A percentile compares a stretch with the other conserved stretches of the same genome.
phyloP scores from a whole-genome alignment of 1,284 basidiomycete species.

The Bjerkandera adusta region DNA sequence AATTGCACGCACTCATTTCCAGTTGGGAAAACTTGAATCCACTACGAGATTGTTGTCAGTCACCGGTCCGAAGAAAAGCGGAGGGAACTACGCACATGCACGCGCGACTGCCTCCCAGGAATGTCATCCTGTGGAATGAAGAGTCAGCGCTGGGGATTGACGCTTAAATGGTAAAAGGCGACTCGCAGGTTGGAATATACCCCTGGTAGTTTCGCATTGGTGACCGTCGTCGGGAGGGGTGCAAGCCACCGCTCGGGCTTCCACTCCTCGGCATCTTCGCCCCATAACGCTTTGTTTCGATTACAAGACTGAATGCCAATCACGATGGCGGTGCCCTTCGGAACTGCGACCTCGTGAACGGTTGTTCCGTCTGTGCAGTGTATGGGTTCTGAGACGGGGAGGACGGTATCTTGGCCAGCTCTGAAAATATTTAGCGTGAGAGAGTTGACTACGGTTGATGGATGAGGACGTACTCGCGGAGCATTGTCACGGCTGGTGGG shows the following conservation, averaged over 20 bases:
- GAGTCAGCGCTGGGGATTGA: neutral
- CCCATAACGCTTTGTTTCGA: constrained; percentile 47
- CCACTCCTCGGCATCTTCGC: constrained; percentile 22
- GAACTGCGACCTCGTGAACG: constrained; percentile 38
- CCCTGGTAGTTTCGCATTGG: constrained; percentile 17
- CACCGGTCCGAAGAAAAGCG: too few relatives aligned
- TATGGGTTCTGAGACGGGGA: constrained; percentile 48
- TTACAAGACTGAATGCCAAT: constrained; percentile 44
- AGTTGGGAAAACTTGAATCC: constrained; percentile 35
- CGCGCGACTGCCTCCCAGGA: constrained; percentile 14
- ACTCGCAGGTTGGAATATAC: constrained; percentile 16
- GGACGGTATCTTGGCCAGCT: constrained; percentile 43
- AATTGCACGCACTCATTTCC: constrained; percentile 29
- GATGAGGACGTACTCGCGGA: constrained; percentile 10
- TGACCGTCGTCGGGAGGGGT: constrained; percentile 18
- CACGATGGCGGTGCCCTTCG: constrained; percentile 41
- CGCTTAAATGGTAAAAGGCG: too few relatives aligned
- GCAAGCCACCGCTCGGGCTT: constrained; percentile 23
- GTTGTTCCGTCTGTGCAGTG: constrained; percentile 34
- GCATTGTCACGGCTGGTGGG: constrained; percentile 9
- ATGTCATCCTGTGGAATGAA: constrained; percentile 14
- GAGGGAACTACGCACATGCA: constrained; percentile 18
- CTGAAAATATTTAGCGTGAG: constrained; percentile 8
- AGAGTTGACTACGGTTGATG: neutral
- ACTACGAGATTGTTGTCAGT: too few relatives aligned